phyloP scores from a whole-genome alignment of 75 land plant genomes.

The Sequoia sempervirens region DNA sequence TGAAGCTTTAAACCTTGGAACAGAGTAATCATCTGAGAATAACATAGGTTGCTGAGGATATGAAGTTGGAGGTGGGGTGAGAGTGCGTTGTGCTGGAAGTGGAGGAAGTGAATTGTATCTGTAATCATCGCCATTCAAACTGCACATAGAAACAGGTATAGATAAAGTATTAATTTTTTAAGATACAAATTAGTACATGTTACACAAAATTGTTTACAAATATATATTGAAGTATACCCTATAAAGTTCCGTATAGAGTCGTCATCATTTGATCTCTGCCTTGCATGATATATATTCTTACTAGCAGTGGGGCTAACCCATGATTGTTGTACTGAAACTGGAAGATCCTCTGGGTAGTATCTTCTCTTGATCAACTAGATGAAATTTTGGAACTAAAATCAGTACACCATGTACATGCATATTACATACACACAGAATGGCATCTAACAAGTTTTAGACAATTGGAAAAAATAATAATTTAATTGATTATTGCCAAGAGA shows the following conservation, averaged over 20 bases:
- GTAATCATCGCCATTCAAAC: conserved; percentile 32
- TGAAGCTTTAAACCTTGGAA: conserved; percentile 32
- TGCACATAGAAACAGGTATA: conserved; percentile 17
- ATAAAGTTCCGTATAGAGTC: conserved; percentile 28
- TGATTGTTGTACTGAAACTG: conserved; percentile 29
- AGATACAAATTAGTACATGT: background rate
- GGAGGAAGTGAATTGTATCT: conserved; percentile 57
- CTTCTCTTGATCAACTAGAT: conserved; percentile 70
- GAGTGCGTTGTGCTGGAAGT: conserved; percentile 63
- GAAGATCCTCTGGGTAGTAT: conserved; percentile 72
- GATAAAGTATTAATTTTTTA: background rate
- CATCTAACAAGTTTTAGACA: background rate
- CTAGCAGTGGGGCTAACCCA: conserved; percentile 43
- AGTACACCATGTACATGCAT: background rate
- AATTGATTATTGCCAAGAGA: background rate
- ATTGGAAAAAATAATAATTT: background rate
- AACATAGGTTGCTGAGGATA: conserved; percentile 71
- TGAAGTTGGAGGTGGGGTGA: conserved; percentile 66
- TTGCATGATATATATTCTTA: conserved; percentile 22
- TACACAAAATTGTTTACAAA: background rate
- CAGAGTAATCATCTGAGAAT: conserved; percentile 25
- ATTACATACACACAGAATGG: background rate
- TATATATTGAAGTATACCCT: conserved; percentile 27
- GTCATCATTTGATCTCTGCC: conserved; percentile 46
- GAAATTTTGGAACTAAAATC: background rate